Evolutionary conservation across 2,329 filamentous ascomycete genomes (phyloP).

Genomic region (Penicillium brevicompactum): DNA sequence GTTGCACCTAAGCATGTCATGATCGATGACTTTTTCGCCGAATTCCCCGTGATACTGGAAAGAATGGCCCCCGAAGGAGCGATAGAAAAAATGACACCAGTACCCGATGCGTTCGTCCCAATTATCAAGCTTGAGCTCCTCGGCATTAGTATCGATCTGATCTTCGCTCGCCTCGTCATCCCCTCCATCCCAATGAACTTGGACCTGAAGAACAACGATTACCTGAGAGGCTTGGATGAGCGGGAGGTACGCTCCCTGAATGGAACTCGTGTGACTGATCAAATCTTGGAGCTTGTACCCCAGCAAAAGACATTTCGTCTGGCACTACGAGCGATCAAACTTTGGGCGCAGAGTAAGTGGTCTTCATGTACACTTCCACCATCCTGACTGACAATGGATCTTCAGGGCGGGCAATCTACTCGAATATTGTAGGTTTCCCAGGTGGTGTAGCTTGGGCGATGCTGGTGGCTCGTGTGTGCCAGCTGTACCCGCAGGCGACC

Average conservation of each 20-base stretch:
- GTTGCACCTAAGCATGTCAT: slow-evolving; percentile 87
- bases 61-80: slow-evolving; percentile 75
- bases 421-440: slow-evolving; percentile 94
- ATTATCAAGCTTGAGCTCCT: slow-evolving; percentile 96
- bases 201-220: slow-evolving; percentile 77
- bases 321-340: slow-evolving; percentile 87
- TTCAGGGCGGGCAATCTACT: slow-evolving; percentile 79
- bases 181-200: slow-evolving; percentile 72
- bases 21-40: slow-evolving; percentile 86
- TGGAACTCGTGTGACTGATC: slow-evolving; percentile 89
- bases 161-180: slow-evolving; percentile 76
- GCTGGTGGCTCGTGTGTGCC: slow-evolving; percentile 92
- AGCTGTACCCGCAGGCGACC: slow-evolving; percentile 91
- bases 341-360: slow-evolving; percentile 78
- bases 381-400: slow-evolving; percentile 1
- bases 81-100: slow-evolving; percentile 80
- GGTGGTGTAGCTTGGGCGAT: slow-evolving; percentile 98
- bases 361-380: not conserved
- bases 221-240: slow-evolving; percentile 84
- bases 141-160: slow-evolving; percentile 92
- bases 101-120: slow-evolving; percentile 89
- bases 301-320: slow-evolving; percentile 87
- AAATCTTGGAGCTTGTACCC: slow-evolving; percentile 85
- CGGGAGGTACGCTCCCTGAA: slow-evolving; percentile 87
- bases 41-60: slow-evolving; percentile 79